Conservation (phyloP, 257 asterid species). For the Capsicum pubescens region DNA sequence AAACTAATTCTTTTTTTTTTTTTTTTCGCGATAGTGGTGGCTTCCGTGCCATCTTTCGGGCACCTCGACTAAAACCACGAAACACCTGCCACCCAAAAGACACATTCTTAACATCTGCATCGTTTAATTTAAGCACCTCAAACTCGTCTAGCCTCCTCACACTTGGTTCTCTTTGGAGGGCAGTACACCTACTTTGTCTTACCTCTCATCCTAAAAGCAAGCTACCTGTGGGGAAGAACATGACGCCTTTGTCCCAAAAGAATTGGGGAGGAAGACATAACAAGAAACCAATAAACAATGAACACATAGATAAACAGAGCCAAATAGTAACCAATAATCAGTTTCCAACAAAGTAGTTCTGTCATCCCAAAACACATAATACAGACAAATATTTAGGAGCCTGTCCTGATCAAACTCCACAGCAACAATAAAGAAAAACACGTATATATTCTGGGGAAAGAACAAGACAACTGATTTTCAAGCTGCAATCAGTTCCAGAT, state of each 20-base stretch:
- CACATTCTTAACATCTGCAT: too few relatives aligned
- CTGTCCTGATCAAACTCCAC: constrained; percentile 3
- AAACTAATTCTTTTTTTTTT: too few relatives aligned
- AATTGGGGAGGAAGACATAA: neutral
- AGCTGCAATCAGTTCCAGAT: neutral
- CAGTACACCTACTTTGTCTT: neutral
- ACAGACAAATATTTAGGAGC: neutral
- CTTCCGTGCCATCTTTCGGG: too few relatives aligned
- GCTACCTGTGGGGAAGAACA: neutral
- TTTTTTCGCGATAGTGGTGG: too few relatives aligned
- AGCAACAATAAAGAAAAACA: too few relatives aligned
- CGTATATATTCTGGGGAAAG: neutral
- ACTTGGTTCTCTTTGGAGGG: neutral
- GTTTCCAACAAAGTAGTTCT: neutral
- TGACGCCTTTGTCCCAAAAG: neutral
- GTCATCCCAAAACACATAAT: neutral
- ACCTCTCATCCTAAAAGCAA: neutral
- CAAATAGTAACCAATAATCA: neutral
- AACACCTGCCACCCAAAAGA: too few relatives aligned
- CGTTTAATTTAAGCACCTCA: neutral
- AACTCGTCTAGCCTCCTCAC: neutral
- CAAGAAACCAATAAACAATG: neutral
- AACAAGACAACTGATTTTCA: neutral
- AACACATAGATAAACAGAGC: neutral
- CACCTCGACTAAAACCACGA: too few relatives aligned